phyloP scores from a whole-genome alignment of 805 yeast species.

The Jamesozyma gamospora region DNA sequence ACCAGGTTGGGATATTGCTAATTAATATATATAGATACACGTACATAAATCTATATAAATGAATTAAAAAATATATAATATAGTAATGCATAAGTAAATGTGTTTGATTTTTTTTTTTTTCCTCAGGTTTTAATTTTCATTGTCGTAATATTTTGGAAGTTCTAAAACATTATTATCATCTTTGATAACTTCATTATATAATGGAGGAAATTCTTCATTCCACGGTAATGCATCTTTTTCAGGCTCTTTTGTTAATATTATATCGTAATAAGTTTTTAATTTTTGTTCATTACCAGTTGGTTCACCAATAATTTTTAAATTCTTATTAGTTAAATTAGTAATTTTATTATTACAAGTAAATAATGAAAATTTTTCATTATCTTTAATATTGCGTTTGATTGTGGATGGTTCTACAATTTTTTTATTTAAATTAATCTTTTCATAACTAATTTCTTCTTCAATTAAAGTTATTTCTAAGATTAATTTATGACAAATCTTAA shows the following conservation, averaged over 20 bases:
- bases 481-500: neutral
- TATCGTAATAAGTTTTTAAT: constrained; percentile 1
- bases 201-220: constrained; percentile 3
- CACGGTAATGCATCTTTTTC: neutral
- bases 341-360: too few species aligned
- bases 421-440: neutral
- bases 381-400: too few species aligned
- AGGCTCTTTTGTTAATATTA: neutral
- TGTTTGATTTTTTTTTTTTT: too few species aligned
- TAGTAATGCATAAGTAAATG: neutral
- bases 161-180: too few species aligned
- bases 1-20: constrained; percentile 36
- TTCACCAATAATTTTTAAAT: neutral
- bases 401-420: too few species aligned
- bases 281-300: constrained; percentile 2
- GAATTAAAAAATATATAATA: neutral
- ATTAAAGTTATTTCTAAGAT: constrained; percentile 1
- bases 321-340: too few species aligned
- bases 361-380: too few species aligned
- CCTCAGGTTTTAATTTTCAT: too few species aligned
- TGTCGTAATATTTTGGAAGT: too few species aligned
- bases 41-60: too few species aligned
- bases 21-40: constrained; percentile 2
- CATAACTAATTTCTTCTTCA: constrained; percentile 3
- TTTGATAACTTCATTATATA: neutral